Conservation (phyloP, 306 rosid species). For the Quercus suber region DNA sequence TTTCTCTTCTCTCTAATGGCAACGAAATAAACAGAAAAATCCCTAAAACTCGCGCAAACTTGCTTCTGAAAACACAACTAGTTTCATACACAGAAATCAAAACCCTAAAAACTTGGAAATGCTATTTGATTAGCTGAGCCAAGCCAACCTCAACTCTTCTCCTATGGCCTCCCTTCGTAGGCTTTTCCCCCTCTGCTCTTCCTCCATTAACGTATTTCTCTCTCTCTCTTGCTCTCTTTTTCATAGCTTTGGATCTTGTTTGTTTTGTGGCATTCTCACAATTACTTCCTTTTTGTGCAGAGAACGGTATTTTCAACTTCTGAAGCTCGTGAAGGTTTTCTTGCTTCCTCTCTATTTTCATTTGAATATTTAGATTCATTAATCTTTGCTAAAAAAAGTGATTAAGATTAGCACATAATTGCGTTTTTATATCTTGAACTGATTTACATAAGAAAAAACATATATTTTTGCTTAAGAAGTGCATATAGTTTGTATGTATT, state of each 20-base stretch:
- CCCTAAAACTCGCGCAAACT: no score
- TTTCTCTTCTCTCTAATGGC: no score
- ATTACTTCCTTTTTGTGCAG: conserved; percentile 27
- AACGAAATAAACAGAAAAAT: no score
- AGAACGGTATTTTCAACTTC: conserved; percentile 27
- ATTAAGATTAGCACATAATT: no score
- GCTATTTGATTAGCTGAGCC: neutral
- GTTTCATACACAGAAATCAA: no score
- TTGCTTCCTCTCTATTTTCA: neutral
- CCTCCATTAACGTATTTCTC: conserved; percentile 26
- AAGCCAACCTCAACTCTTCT: conserved; percentile 5
- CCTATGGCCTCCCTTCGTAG: conserved; percentile 61
- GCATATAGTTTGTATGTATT: no score
- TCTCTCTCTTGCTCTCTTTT: conserved; percentile 2
- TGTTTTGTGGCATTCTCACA: conserved; percentile 12
- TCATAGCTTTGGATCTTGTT: neutral
- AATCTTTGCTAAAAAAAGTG: no score
- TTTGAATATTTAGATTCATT: neutral
- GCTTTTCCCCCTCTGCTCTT: conserved; percentile 31
- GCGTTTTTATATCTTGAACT: no score
- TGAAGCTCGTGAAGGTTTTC: conserved; percentile 42
- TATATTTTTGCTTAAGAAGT: no score
- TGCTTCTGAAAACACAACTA: no score
- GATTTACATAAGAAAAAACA: no score
- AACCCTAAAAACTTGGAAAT: no score